A percentile compares a stretch with the other conserved stretches of the same genome.
These are phyloP conservation scores for Petrea volubilis DNA, from an alignment of 257 asterid species.

Conservation along the genomic window DNA sequence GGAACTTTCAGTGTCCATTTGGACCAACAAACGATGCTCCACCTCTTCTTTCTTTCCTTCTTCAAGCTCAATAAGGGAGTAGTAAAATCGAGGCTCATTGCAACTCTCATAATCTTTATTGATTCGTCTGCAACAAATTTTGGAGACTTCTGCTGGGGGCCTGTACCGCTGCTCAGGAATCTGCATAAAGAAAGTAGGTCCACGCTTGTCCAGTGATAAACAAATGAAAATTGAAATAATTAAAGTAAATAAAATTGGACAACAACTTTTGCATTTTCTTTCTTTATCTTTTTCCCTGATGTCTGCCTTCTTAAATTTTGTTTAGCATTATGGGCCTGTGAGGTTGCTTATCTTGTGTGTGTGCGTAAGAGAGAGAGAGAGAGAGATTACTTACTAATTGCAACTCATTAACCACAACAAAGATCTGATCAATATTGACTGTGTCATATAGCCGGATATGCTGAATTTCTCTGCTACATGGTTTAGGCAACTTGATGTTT, in stretches of 20 bases:
- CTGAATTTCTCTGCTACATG: slow-evolving; percentile 56
- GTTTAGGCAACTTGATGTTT: slow-evolving; percentile 46
- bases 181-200: slow-evolving; percentile 28
- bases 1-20: slow-evolving; percentile 86
- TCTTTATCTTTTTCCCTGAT: no score
- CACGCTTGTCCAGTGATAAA: not conserved
- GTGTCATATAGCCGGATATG: slow-evolving; percentile 71
- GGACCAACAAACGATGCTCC: slow-evolving; percentile 68
- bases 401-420: slow-evolving; percentile 59
- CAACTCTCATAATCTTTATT: slow-evolving; percentile 43
- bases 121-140: slow-evolving; percentile 60
- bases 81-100: slow-evolving; percentile 52
- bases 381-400: slow-evolving; percentile 46
- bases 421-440: slow-evolving; percentile 44
- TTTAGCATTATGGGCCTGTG: not conserved
- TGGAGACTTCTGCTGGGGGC: slow-evolving; percentile 63
- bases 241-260: not conserved
- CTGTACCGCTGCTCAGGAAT: slow-evolving; percentile 57
- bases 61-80: slow-evolving; percentile 58
- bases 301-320: not conserved
- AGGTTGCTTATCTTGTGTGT: no score
- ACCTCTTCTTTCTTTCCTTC: slow-evolving; percentile 40
- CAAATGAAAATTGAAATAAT: not conserved
- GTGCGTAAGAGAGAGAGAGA: no score
- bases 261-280: no score